Conservation (phyloP, 106 monocot species). For the Platanthera guangdongensis region DNA sequence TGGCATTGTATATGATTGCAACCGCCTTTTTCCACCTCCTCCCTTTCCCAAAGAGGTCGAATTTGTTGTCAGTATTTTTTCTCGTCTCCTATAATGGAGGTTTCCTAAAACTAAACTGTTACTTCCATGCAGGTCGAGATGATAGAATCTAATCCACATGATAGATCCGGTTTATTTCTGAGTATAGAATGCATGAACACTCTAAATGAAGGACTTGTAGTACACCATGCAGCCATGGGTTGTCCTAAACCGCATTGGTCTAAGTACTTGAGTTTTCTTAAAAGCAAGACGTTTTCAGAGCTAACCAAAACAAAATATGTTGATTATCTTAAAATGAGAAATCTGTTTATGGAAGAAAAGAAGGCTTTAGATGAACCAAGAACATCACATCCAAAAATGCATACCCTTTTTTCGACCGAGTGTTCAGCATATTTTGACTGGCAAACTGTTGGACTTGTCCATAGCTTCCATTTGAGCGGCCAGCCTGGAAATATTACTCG, state of each 20-base stretch:
- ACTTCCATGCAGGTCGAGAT: constrained; percentile 48
- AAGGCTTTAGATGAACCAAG: constrained; percentile 7
- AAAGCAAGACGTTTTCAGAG: constrained; percentile 66
- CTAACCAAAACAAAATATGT: constrained; percentile 77
- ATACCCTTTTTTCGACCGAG: constrained; percentile 93
- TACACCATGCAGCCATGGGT: constrained; percentile 67
- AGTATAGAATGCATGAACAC: constrained; percentile 96
- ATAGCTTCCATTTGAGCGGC: constrained; percentile 68
- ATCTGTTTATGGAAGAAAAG: constrained; percentile 8
- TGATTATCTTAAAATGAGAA: constrained; percentile 14
- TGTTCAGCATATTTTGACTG: constrained; percentile 87
- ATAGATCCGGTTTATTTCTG: constrained; percentile 60
- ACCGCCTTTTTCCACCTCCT: constrained; percentile 74
- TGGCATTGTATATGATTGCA: constrained; percentile 90
- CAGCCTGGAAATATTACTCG: constrained; percentile 96
- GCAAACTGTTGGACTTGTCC: constrained; percentile 85
- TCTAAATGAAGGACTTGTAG: constrained; percentile 83
- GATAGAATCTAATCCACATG: constrained; percentile 60
- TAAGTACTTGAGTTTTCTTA: constrained; percentile 86
- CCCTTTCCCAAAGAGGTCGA: constrained; percentile 91
- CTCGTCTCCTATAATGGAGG: neutral
- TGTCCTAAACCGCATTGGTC: constrained; percentile 78
- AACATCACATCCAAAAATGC: constrained; percentile 63
- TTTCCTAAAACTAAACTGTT: constrained; percentile 5
- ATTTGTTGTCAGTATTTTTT: neutral